These are phyloP conservation scores for Saccharomyces hybrid DNA, from an alignment of 1,139 yeast genomes.

Conservation along the genomic window DNA sequence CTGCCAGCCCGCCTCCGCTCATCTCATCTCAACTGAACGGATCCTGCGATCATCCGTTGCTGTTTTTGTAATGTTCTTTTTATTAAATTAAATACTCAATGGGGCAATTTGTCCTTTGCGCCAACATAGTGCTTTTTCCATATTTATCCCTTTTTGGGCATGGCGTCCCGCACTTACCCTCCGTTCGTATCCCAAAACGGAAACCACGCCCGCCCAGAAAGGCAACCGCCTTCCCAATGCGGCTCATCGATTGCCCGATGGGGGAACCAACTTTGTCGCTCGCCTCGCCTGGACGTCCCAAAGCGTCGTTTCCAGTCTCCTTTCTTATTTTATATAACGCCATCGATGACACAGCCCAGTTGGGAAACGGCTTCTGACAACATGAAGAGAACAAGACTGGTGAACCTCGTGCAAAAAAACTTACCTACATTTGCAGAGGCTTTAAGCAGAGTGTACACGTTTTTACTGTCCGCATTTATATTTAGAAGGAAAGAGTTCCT, in stretches of 20 bases:
- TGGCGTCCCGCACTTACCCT: neutral
- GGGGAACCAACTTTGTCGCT: neutral
- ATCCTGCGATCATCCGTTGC: neutral
- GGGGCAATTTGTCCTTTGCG: neutral
- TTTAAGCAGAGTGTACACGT: neutral
- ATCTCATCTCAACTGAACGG: constrained; percentile 8
- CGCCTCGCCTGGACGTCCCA: neutral
- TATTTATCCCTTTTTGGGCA: neutral
- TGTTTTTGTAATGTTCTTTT: neutral
- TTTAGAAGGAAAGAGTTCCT: neutral
- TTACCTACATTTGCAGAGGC: neutral
- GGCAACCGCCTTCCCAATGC: neutral
- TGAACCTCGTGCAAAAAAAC: neutral
- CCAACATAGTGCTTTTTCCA: neutral
- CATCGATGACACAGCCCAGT: constrained; percentile 1
- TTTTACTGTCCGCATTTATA: neutral
- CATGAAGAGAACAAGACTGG: neutral
- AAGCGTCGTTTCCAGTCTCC: neutral
- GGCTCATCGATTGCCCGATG: neutral
- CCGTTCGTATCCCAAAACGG: neutral
- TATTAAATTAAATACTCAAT: neutral
- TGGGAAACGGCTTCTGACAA: neutral
- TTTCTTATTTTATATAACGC: neutral
- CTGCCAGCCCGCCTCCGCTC: neutral
- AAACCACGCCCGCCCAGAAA: neutral